phyloP scores from a whole-genome alignment of 768 basidiomycete genomes.

The Tephrocybe sp. region DNA sequence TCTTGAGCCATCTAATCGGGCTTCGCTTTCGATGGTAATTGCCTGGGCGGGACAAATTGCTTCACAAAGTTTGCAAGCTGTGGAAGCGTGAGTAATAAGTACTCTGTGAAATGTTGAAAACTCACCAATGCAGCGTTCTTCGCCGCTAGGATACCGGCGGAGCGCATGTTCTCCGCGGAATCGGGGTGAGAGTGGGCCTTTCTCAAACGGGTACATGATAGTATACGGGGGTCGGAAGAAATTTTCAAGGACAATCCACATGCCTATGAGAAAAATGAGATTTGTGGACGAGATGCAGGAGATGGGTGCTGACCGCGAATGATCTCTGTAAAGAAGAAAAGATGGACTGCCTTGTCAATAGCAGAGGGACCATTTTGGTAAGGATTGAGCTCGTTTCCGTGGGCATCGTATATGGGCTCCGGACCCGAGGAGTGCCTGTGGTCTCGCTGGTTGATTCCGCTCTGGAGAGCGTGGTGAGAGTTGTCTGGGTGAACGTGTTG shows the following conservation, averaged over 20 bases:
- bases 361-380: conserved; percentile 84
- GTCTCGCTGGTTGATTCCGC: conserved; percentile 32
- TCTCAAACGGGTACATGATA: conserved; percentile 98
- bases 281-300: not conserved
- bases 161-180: conserved; percentile 99
- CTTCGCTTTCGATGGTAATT: conserved; percentile 98
- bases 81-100: conserved; percentile 7
- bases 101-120: conserved; percentile 11
- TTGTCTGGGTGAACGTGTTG: conserved; percentile 31
- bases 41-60: conserved; percentile 99
- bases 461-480: conserved; percentile 32
- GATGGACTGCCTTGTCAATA: conserved; percentile 90
- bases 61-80: conserved; percentile 98
- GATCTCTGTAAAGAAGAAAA: conserved; percentile 99
- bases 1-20: conserved; percentile 91
- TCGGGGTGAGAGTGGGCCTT: conserved; percentile 94
- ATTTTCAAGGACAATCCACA: conserved; percentile 95
- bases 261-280: conserved; percentile 54
- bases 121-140: conserved; percentile 97
- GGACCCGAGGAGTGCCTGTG: conserved; percentile 22
- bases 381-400: conserved; percentile 57
- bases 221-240: conserved; percentile 96
- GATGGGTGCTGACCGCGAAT: conserved; percentile 69
- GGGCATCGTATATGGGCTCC: conserved; percentile 31
- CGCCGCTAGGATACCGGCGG: conserved; percentile 93